Base-by-base conservation (phyloP, 2,329 filamentous ascomycete genomes). In the Aspergillus tubingensis region DNA sequence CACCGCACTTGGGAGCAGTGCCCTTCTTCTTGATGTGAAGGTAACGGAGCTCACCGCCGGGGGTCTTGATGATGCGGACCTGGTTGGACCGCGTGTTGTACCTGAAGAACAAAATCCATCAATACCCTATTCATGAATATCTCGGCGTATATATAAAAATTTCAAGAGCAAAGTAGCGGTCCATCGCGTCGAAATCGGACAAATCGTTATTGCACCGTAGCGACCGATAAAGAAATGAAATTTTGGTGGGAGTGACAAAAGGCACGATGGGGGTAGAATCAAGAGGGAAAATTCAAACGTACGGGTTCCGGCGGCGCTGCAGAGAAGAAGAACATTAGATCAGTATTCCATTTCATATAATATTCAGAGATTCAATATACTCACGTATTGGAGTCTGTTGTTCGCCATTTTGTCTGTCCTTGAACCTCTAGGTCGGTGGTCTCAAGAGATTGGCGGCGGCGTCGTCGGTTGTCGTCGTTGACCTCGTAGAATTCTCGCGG, bases 21-120 rank as follows among this genome's bases (percentile, higher is more conserved):
- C 93, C 95, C 81, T 89, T 91, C 92, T 99, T 99, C 91, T 98
- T 98, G 86, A 97, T 93, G 90, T 99, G 94, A 75, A 98, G 91
- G 80, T 96, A 89, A 81, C 95, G 89, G 77, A 96, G 89, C 81
- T 94, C 88, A 81, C 95, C 95, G 81, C 95, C 96, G 72, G 96
- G 95, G 72, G 95, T 99, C 88, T 95, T 95, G 83, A 96, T 82
- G 77, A 96, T 86, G 80, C 95, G 91, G 81, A 95, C 94, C 83
- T 92, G 92, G 91, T 99, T 97, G 81, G 91, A 96, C 80, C 86
- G 86, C 81, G 94, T 98, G 89, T 98, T 98, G 91, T 98, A 99
- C 80, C 91, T 95, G 77, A 71, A 66, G 62, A 64, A 58, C 57
- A 66, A 65, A 62, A 54, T 59, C 65, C 62, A 73, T 78, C 74